These are phyloP conservation scores for Gossypium lobatum DNA, from an alignment of 441 rosid genomes.

Conservation along the genomic window DNA sequence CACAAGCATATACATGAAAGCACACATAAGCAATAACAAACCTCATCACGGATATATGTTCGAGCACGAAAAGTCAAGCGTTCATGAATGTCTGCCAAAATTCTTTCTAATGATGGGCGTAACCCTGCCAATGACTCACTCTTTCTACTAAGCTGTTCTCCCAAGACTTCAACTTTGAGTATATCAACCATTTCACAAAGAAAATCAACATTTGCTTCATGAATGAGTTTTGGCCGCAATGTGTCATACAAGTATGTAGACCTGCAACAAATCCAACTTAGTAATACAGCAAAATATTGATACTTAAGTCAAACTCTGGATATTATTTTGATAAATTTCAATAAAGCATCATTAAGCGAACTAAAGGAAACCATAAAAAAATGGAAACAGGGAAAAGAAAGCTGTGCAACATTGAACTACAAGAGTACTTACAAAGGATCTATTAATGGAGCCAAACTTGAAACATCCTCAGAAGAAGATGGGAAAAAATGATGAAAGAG, in stretches of 20 bases:
- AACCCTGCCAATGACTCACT: slow-evolving; percentile 75
- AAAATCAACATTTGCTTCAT: slow-evolving; percentile 76
- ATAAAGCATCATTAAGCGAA: not conserved
- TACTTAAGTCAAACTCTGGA: not conserved
- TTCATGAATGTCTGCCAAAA: slow-evolving; percentile 84
- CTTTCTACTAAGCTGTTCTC: slow-evolving; percentile 74
- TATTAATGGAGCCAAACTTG: slow-evolving; percentile 82
- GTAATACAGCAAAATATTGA: not conserved
- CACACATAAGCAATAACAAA: slow-evolving; percentile 16
- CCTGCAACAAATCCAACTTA: slow-evolving; percentile 36
- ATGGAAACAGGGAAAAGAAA: not conserved
- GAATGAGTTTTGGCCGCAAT: slow-evolving; percentile 89
- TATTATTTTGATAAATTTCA: not conserved
- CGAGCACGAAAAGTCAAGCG: slow-evolving; percentile 94
- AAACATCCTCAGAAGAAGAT: slow-evolving; percentile 73
- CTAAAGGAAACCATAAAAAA: not conserved
- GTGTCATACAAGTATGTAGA: slow-evolving; percentile 87
- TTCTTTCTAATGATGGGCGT: slow-evolving; percentile 81
- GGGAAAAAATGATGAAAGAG: slow-evolving; percentile 94
- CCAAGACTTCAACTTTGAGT: slow-evolving; percentile 87
- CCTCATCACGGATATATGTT: slow-evolving; percentile 95
- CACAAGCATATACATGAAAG: not conserved
- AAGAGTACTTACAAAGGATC: slow-evolving; percentile 77
- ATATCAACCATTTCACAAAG: slow-evolving; percentile 94
- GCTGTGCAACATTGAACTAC: not conserved